A percentile compares a stretch with the other conserved stretches of the same genome.
Conservation (phyloP, 805 yeast genomes). For the Candida taoyuanica region DNA sequence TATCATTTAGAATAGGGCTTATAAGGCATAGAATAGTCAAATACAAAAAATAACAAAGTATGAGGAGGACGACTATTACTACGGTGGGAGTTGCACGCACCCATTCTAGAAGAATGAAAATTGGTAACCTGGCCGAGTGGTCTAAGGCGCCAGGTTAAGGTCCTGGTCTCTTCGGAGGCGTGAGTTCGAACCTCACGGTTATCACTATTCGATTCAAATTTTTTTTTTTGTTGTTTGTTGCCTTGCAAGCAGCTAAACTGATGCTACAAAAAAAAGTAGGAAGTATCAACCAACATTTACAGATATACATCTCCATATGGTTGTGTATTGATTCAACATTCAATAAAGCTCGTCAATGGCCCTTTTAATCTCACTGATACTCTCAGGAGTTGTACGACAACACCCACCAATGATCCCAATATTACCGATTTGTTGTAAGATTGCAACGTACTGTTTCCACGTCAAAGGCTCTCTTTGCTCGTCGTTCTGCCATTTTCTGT, state of each 20-base stretch:
- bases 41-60: too few species aligned
- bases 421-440: slow-evolving; percentile 36
- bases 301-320: too few species aligned
- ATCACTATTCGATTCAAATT: slow-evolving; percentile 41
- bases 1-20: too few species aligned
- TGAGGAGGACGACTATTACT: neutral
- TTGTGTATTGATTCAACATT: neutral
- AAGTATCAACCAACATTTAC: too few species aligned
- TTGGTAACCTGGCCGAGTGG: slow-evolving; percentile 68
- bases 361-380: slow-evolving; percentile 6
- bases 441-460: slow-evolving; percentile 37
- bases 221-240: slow-evolving; percentile 5
- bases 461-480: slow-evolving; percentile 20
- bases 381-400: slow-evolving; percentile 59
- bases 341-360: slow-evolving; percentile 3
- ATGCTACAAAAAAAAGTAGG: too few species aligned
- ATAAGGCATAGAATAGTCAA: too few species aligned
- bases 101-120: neutral
- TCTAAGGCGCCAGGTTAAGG: slow-evolving; percentile 74
- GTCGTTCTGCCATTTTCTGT: slow-evolving; percentile 30
- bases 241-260: too few species aligned
- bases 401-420: slow-evolving; percentile 68
- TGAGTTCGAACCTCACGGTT: slow-evolving; percentile 85
- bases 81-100: neutral
- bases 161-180: slow-evolving; percentile 84